phyloP scores from a whole-genome alignment of 108 stramenopile species.

The Pseudonitzschia pungens region DNA sequence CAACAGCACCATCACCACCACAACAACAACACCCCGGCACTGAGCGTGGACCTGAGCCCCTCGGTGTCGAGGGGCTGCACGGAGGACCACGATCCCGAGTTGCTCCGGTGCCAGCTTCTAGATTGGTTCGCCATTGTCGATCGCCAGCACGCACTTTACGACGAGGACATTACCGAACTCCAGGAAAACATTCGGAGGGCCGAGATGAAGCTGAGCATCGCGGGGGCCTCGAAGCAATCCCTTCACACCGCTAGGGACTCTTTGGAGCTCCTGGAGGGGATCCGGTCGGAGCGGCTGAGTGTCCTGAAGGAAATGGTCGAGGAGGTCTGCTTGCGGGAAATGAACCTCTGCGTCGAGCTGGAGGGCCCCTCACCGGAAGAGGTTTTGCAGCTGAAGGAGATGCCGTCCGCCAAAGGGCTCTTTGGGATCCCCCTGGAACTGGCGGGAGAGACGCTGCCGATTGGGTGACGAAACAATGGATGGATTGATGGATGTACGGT shows the following conservation, averaged over 20 bases:
- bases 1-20: not conserved
- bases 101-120: conserved; percentile 59
- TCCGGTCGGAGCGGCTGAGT: conserved; percentile 61
- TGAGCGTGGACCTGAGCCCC: conserved; percentile 29
- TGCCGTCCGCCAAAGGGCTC: conserved; percentile 32
- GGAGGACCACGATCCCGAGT: conserved; percentile 64
- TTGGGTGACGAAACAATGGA: conserved; percentile 20
- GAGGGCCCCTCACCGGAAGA: conserved; percentile 15
- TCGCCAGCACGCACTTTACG: conserved; percentile 58
- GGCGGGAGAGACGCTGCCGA: conserved; percentile 42
- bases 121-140: conserved; percentile 81
- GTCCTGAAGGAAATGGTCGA: conserved; percentile 76
- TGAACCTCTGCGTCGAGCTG: conserved; percentile 48
- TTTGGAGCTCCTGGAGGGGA: conserved; percentile 51
- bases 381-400: conserved; percentile 27
- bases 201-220: conserved; percentile 78
- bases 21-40: not conserved
- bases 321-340: conserved; percentile 80
- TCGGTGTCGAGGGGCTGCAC: conserved; percentile 41
- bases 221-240: conserved; percentile 52
- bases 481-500: no score
- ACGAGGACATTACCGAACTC: conserved; percentile 25
- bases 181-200: conserved; percentile 65
- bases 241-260: conserved; percentile 57
- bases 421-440: conserved; percentile 40